These are phyloP conservation scores for Saccharomycopsis schoenii DNA, from an alignment of 805 yeast species.

Conservation along the genomic window DNA sequence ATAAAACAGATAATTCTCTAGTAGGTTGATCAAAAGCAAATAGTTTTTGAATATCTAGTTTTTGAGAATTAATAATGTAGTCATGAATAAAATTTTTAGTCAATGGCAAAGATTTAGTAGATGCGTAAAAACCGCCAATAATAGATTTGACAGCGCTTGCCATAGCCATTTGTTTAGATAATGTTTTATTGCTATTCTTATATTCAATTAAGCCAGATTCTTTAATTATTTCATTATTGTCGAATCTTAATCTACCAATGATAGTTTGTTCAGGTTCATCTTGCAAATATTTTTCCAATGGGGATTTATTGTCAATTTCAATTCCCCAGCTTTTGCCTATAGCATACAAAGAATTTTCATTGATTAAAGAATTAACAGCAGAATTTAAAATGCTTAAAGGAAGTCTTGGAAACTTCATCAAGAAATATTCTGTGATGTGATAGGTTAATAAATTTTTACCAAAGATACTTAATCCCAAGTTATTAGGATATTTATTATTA, in stretches of 20 bases:
- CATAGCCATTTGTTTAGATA: constrained; percentile 25
- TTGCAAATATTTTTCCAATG: constrained; percentile 55
- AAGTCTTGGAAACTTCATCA: constrained; percentile 77
- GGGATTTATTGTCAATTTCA: constrained; percentile 56
- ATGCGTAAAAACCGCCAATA: constrained; percentile 73
- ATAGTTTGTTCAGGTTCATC: constrained; percentile 59
- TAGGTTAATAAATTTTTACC: constrained; percentile 72
- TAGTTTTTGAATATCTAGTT: constrained; percentile 62
- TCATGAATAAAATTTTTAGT: constrained; percentile 61
- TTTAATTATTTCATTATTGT: constrained; percentile 19
- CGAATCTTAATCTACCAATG: constrained; percentile 60
- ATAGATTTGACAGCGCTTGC: constrained; percentile 75
- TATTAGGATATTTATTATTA: constrained; percentile 49
- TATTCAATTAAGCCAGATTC: constrained; percentile 6
- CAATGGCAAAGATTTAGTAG: constrained; percentile 48
- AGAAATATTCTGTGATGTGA: constrained; percentile 63
- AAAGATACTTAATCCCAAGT: constrained; percentile 68
- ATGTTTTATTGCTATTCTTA: background rate
- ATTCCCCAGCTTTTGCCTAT: constrained; percentile 85
- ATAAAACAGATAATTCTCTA: constrained; percentile 66
- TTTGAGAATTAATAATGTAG: constrained; percentile 67
- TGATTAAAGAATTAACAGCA: constrained; percentile 68
- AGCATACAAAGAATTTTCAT: constrained; percentile 51
- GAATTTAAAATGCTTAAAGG: constrained; percentile 71
- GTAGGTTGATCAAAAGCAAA: constrained; percentile 81